Evolutionary conservation across 805 yeast genomes (phyloP).

Genomic region (Starmerella etchellsii): DNA sequence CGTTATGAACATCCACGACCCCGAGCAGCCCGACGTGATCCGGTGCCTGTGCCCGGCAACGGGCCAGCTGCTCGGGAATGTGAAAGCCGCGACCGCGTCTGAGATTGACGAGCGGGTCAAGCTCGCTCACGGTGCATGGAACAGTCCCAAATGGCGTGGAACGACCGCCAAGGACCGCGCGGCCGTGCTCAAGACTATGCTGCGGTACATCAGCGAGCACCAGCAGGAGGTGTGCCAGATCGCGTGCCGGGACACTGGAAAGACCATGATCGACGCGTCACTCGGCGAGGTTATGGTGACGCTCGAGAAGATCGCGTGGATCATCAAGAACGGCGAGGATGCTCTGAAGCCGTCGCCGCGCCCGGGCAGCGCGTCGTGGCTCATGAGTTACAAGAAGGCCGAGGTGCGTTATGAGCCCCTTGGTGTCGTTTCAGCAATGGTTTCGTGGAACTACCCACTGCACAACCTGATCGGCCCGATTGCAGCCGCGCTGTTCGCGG

Average conservation of each 20-base stretch:
- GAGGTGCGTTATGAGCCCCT: slow-evolving; percentile 89
- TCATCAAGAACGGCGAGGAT: slow-evolving; percentile 64
- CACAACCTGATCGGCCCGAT: slow-evolving; percentile 91
- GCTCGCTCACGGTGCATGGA: slow-evolving; percentile 37
- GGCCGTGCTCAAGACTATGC: slow-evolving; percentile 55
- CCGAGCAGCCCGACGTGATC: slow-evolving; percentile 52
- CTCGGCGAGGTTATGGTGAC: slow-evolving; percentile 88
- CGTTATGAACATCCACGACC: slow-evolving; percentile 45
- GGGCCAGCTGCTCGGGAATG: slow-evolving; percentile 72
- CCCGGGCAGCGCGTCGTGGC: slow-evolving; percentile 74
- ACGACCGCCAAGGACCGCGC: slow-evolving; percentile 56
- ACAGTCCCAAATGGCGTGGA: slow-evolving; percentile 17
- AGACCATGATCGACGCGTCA: slow-evolving; percentile 88
- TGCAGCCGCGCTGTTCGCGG: slow-evolving; percentile 77
- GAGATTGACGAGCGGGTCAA: slow-evolving; percentile 59
- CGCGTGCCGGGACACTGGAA: slow-evolving; percentile 94
- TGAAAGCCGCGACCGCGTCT: slow-evolving; percentile 45
- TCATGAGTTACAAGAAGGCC: slow-evolving; percentile 83
- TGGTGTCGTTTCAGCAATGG: slow-evolving; percentile 77
- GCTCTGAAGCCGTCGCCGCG: slow-evolving; percentile 59
- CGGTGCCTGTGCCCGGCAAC: slow-evolving; percentile 95
- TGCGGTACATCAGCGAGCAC: slow-evolving; percentile 58
- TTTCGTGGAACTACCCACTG: slow-evolving; percentile 96
- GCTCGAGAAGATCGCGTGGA: slow-evolving; percentile 85
- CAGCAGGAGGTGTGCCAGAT: slow-evolving; percentile 81